Conservation (phyloP, 805 yeast genomes). For the Candida sakaeoensis region DNA sequence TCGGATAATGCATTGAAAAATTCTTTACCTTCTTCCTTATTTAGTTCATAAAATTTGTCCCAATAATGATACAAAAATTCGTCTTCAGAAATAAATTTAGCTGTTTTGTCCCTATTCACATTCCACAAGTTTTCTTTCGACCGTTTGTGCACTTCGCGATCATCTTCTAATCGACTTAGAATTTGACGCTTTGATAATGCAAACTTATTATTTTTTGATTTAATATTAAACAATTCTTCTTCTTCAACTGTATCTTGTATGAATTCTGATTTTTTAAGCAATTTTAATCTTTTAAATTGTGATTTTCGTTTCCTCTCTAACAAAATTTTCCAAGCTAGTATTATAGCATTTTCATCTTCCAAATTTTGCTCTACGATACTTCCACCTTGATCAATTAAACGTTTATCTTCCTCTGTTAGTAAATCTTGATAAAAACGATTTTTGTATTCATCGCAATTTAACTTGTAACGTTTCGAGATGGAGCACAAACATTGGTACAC, state of each 20-base stretch:
- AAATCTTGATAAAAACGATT: conserved; percentile 21
- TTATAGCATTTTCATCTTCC: conserved; percentile 25
- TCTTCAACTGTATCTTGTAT: conserved; percentile 24
- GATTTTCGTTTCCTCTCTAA: conserved; percentile 46
- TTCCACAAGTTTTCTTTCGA: conserved; percentile 81
- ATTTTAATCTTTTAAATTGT: conserved; percentile 45
- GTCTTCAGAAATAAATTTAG: conserved; percentile 31
- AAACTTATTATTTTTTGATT: conserved; percentile 16
- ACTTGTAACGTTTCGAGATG: conserved; percentile 33
- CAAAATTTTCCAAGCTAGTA: conserved; percentile 45
- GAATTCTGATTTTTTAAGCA: conserved; percentile 28
- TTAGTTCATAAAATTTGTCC: conserved; percentile 43
- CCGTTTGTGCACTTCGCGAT: conserved; percentile 84
- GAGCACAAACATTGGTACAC: conserved; percentile 33
- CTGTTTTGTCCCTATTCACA: conserved; percentile 43
- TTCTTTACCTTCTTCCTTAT: conserved; percentile 41
- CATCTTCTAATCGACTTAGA: conserved; percentile 82
- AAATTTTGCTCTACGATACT: conserved; percentile 12
- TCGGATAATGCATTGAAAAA: conserved; percentile 48
- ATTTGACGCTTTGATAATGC: conserved; percentile 48
- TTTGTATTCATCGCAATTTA: conserved; percentile 26
- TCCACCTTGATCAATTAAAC: conserved; percentile 29
- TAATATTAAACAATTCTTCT: conserved; percentile 24
- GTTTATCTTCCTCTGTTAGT: conserved; percentile 34
- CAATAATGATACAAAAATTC: conserved; percentile 45